phyloP scores from a whole-genome alignment of 2,329 filamentous ascomycete species.

The Bipolaris cookei region DNA sequence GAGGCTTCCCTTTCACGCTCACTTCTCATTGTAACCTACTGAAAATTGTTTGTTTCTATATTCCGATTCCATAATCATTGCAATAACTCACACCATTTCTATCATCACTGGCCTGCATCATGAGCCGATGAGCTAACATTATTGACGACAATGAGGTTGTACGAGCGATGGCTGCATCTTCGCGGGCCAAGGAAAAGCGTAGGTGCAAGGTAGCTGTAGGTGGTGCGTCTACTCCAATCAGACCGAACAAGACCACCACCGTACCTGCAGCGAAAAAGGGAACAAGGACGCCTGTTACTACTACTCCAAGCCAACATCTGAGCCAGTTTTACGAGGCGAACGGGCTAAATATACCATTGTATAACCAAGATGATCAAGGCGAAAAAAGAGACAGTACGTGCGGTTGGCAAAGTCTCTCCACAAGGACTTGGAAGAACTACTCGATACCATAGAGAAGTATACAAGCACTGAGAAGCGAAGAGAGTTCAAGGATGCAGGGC shows the following conservation, averaged over 20 bases:
- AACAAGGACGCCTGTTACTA: not conserved
- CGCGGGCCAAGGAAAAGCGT: conserved; percentile 3
- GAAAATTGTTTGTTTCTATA: not conserved
- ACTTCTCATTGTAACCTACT: not conserved
- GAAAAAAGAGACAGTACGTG: conserved; percentile 17
- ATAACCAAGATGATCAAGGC: conserved; percentile 7
- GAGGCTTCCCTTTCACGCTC: not conserved
- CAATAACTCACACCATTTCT: not conserved
- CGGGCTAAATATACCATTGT: conserved; percentile 21
- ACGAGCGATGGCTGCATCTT: not conserved
- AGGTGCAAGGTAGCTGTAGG: not conserved
- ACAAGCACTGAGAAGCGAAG: conserved; percentile 15
- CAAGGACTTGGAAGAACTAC: conserved; percentile 11
- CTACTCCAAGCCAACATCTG: not conserved
- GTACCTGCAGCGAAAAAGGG: not conserved
- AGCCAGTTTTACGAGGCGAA: conserved; percentile 17
- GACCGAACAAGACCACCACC: not conserved
- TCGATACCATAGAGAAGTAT: conserved; percentile 23
- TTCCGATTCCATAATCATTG: not conserved
- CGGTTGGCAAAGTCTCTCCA: conserved; percentile 12
- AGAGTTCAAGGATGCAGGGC: no score
- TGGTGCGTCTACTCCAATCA: not conserved
- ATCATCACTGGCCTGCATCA: not conserved
- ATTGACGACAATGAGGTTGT: conserved; percentile 7
- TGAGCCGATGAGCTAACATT: conserved; percentile 10